Conservation (phyloP, 345 rosid genomes). For the Lepidium sativum region DNA sequence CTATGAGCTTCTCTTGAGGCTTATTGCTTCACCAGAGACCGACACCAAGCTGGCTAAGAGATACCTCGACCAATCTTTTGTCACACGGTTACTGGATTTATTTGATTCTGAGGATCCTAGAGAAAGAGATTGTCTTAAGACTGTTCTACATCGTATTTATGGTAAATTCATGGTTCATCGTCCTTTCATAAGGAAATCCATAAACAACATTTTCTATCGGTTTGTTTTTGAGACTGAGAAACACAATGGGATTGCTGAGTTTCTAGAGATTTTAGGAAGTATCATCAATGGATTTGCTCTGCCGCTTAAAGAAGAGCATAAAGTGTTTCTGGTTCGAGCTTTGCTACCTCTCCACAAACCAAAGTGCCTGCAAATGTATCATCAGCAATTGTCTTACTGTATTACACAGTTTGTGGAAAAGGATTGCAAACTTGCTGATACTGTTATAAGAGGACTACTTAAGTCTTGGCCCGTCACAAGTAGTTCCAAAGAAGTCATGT, state of each 20-base stretch:
- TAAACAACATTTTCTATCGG: conserved; percentile 63
- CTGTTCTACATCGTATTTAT: conserved; percentile 75
- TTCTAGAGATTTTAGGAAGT: conserved; percentile 86
- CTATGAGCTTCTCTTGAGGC: conserved; percentile 64
- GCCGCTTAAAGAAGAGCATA: conserved; percentile 91
- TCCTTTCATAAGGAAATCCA: conserved; percentile 77
- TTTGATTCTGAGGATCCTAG: conserved; percentile 95
- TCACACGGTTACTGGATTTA: conserved; percentile 55
- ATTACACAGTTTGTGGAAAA: conserved; percentile 84
- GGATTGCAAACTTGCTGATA: conserved; percentile 82
- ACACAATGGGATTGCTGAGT: conserved; percentile 84
- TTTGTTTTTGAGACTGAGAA: conserved; percentile 81
- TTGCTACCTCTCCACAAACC: conserved; percentile 84
- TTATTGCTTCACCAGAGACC: conserved; percentile 68
- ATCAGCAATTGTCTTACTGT: conserved; percentile 81
- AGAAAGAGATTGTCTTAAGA: conserved; percentile 81
- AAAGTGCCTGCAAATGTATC: conserved; percentile 72
- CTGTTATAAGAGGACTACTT: conserved; percentile 61
- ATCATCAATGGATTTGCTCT: conserved; percentile 89
- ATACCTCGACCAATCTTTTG: conserved; percentile 57
- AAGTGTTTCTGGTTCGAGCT: conserved; percentile 65
- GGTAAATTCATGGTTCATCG: conserved; percentile 97
- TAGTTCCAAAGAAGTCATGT: conserved; percentile 96
- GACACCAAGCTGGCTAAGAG: conserved; percentile 73
- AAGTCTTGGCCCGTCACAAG: conserved; percentile 91